Evolutionary conservation across 164 flowering plant species (phyloP).

Genomic region (Tetrastigma voinierianum): DNA sequence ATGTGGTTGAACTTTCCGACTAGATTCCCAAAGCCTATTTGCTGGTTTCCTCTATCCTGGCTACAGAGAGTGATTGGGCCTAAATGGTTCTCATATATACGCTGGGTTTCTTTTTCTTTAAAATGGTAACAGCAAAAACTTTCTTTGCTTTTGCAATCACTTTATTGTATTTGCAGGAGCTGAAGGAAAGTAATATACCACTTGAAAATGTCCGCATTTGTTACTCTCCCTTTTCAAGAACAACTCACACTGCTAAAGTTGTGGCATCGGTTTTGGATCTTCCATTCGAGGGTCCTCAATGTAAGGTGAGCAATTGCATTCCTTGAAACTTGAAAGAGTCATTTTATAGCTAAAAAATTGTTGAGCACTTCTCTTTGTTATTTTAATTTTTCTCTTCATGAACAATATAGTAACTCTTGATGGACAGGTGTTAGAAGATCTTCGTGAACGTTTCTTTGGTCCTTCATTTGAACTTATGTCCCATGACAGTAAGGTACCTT

Average conservation of each 20-base stretch:
- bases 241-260: conserved; percentile 73
- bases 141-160: neutral
- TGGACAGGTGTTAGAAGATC: conserved; percentile 64
- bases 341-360: neutral
- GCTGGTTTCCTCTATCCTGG: no score
- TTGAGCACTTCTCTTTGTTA: neutral
- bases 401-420: neutral
- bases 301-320: conserved; percentile 51
- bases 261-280: conserved; percentile 71
- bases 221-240: conserved; percentile 94
- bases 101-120: neutral
- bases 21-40: no score
- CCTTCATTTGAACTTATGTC: conserved; percentile 80
- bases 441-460: conserved; percentile 92
- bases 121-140: neutral
- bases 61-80: no score
- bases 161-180: conserved; percentile 47
- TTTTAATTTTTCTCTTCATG: neutral
- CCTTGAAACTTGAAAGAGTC: neutral
- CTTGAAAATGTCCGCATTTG: conserved; percentile 79
- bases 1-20: no score
- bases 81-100: neutral
- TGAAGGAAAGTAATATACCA: conserved; percentile 50
- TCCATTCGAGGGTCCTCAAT: conserved; percentile 76
- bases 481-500: conserved; percentile 71